A percentile compares a stretch with the other conserved stretches of the same genome.
These are phyloP conservation scores for Huntiella savannae DNA, from an alignment of 2,329 filamentous ascomycete genomes.

Conservation along the genomic window DNA sequence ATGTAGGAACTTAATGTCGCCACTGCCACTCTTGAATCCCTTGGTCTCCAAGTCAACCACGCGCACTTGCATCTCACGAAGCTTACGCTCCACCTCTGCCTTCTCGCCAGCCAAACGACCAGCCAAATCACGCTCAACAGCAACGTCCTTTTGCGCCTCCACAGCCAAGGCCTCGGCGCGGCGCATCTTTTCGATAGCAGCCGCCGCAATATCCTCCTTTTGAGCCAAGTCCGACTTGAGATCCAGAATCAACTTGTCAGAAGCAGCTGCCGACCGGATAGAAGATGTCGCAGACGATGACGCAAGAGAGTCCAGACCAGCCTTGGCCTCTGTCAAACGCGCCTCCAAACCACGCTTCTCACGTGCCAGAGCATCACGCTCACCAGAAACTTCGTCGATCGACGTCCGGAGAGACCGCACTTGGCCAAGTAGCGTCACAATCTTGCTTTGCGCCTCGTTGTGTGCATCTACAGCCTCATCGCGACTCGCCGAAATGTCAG, in stretches of 20 bases:
- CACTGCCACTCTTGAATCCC: slow-evolving; percentile 82
- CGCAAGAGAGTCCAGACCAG: slow-evolving; percentile 71
- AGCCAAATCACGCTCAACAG: slow-evolving; percentile 64
- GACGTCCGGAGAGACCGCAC: slow-evolving; percentile 67
- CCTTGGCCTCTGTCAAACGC: slow-evolving; percentile 69
- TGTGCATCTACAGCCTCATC: slow-evolving; percentile 87
- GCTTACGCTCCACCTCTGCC: slow-evolving; percentile 66
- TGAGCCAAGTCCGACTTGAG: slow-evolving; percentile 77
- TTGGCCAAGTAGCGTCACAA: slow-evolving; percentile 77
- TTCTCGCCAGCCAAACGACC: slow-evolving; percentile 78
- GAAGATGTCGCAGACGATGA: slow-evolving; percentile 54
- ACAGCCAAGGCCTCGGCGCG: slow-evolving; percentile 70
- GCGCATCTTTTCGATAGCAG: slow-evolving; percentile 93
- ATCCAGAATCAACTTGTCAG: slow-evolving; percentile 76
- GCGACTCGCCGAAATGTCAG: slow-evolving; percentile 74
- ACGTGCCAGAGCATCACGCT: slow-evolving; percentile 65
- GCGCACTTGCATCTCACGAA: slow-evolving; percentile 78
- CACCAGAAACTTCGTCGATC: slow-evolving; percentile 68
- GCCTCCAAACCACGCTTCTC: slow-evolving; percentile 83
- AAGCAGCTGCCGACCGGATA: slow-evolving; percentile 71
- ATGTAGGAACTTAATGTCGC: slow-evolving; percentile 88
- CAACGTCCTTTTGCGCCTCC: slow-evolving; percentile 87
- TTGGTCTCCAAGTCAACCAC: slow-evolving; percentile 93
- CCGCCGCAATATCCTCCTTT: slow-evolving; percentile 79
- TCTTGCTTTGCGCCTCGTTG: slow-evolving; percentile 84